Evolutionary conservation across 805 yeast species (phyloP).

Genomic region (Wickerhamomyces alni): DNA sequence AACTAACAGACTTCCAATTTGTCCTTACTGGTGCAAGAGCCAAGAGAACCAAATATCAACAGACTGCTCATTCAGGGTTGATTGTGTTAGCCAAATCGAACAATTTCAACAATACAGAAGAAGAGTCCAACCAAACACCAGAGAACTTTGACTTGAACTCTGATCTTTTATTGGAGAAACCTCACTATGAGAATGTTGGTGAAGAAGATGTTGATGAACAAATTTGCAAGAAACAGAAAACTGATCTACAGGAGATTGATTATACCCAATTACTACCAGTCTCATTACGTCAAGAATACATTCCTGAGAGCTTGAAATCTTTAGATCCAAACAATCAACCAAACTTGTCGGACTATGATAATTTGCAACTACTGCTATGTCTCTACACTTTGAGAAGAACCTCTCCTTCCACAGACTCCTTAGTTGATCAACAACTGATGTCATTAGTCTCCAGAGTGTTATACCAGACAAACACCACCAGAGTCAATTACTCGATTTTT

Average conservation of each 20-base stretch:
- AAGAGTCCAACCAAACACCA: slow-evolving; percentile 36
- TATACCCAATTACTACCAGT: slow-evolving; percentile 51
- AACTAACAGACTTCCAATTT: slow-evolving; percentile 53
- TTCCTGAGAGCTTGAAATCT: slow-evolving; percentile 45
- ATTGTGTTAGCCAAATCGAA: slow-evolving; percentile 64
- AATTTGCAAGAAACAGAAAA: slow-evolving; percentile 30
- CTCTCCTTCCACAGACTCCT: slow-evolving; percentile 62
- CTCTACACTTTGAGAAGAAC: slow-evolving; percentile 57
- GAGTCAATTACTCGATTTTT: slow-evolving; percentile 67
- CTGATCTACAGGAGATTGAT: slow-evolving; percentile 32
- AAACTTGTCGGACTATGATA: slow-evolving; percentile 59
- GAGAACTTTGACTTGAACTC: slow-evolving; percentile 62
- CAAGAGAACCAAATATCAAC: slow-evolving; percentile 78
- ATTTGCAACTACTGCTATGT: slow-evolving; percentile 66
- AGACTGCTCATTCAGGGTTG: slow-evolving; percentile 62
- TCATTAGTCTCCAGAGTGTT: slow-evolving; percentile 73
- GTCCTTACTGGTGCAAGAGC: slow-evolving; percentile 86
- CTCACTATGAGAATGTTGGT: slow-evolving; percentile 58
- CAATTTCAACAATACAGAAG: slow-evolving; percentile 18
- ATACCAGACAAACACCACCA: slow-evolving; percentile 37
- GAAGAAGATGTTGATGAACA: slow-evolving; percentile 38
- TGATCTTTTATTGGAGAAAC: slow-evolving; percentile 72
- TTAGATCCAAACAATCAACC: slow-evolving; percentile 86
- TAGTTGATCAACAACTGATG: slow-evolving; percentile 77
- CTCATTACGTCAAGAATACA: slow-evolving; percentile 53